Base-by-base conservation (phyloP, 805 yeast genomes). In the Nakazawaea wyomingensis region DNA sequence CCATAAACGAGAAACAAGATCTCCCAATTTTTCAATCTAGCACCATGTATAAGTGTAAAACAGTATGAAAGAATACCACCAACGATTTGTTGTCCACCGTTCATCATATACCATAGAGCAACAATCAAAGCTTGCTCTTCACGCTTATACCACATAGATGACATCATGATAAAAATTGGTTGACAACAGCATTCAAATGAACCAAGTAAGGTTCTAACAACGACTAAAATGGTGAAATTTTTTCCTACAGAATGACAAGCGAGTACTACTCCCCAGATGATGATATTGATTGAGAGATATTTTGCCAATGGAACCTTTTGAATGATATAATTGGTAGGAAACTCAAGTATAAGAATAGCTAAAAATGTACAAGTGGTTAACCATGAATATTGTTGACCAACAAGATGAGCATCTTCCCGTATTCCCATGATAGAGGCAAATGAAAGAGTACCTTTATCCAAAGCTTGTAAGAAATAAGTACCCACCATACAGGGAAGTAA, bases 1-100 rank as follows among this genome's bases (percentile, higher is more conserved):
- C 77, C 72, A 37, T 85, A 87, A 40, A 73, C 66, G 39, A 78
- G 71, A 28, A 70, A 72, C 44, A 78, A 69, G 16, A 80, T 53
- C 50, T 74, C 71, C 84, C 85, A 82, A 9, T 62, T 59, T 2
- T 54, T 54, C 16, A 66, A 47, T 2, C 54, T 29, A 8, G 59
- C 33, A 13, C 56, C 51, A 6, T 46, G 44, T 50, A 57, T 53
- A 29, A 52, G 54, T 10, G 59, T 60, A 34, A 62, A 52, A 44
- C 64, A 62, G 38, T 58, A 61, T 6, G 65, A 62, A 35, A 63
- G 50, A 6, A 56, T 44, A 44, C 60, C 61, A 38, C 64, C 62
- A 16, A 46, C 44, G 6, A 48, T 28, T 4, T 59, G 57, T 47
- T 58, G 59, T 22, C 62, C 43, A 19, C 44, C 50, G 45, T 75